Evolutionary conservation across 306 rosid species (phyloP).

Genomic region (Hylodesmum podocarpum): DNA sequence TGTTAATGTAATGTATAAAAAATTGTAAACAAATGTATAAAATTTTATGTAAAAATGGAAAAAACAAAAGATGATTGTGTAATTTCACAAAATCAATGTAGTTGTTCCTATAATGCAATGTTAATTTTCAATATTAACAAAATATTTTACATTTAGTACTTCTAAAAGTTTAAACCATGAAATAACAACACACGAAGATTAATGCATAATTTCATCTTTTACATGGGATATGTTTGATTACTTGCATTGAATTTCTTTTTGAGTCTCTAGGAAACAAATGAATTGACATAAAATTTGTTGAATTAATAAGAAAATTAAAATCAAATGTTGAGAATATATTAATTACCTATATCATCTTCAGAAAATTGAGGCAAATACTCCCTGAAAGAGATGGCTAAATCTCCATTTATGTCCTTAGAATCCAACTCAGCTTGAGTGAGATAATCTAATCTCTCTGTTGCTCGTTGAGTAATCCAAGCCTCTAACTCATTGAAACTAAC

Average conservation of each 20-base stretch:
- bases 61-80: no score
- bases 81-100: no score
- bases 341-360: slow-evolving; percentile 50
- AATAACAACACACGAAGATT: not conserved
- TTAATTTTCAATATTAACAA: not conserved
- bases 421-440: slow-evolving; percentile 44
- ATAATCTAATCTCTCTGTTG: slow-evolving; percentile 48
- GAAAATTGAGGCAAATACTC: slow-evolving; percentile 73
- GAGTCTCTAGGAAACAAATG: not conserved
- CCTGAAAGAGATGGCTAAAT: slow-evolving; percentile 50
- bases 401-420: slow-evolving; percentile 51
- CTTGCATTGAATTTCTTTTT: not conserved
- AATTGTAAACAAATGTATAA: no score
- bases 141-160: not conserved
- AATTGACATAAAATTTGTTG: not conserved
- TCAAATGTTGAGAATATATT: not conserved
- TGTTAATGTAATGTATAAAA: no score
- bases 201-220: not conserved
- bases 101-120: no score
- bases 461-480: slow-evolving; percentile 51
- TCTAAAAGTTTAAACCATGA: not conserved
- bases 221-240: not conserved
- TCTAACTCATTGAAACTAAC: slow-evolving; percentile 50
- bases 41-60: no score
- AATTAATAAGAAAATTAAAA: not conserved